These are phyloP conservation scores for Neonectria neomacrospora DNA, from an alignment of 2,329 filamentous ascomycete genomes.

Conservation along the genomic window DNA sequence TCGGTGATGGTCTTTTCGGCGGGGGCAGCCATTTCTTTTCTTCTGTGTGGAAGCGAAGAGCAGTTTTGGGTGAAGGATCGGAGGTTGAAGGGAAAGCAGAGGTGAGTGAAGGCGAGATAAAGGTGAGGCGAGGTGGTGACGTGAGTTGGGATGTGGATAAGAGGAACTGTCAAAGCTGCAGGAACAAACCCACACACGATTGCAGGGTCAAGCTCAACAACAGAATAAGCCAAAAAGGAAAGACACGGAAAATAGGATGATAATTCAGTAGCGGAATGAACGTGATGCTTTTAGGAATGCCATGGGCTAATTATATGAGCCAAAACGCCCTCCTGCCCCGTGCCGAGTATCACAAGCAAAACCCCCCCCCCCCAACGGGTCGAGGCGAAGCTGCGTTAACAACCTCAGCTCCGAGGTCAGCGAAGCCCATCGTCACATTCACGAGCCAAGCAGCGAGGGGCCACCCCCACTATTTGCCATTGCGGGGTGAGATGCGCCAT, in stretches of 20 bases:
- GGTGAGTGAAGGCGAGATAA: not conserved
- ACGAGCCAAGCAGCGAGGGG: slow-evolving; percentile 1
- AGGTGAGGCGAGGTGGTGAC: slow-evolving; percentile 4
- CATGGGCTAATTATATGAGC: not conserved
- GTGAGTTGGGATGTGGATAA: slow-evolving; percentile 9
- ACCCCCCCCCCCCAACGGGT: not conserved
- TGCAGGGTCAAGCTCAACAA: not conserved
- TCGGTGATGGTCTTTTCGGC: slow-evolving; percentile 72
- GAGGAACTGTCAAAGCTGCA: slow-evolving; percentile 6
- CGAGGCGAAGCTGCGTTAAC: not conserved
- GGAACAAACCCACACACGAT: slow-evolving; percentile 6
- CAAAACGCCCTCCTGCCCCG: not conserved
- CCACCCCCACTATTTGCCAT: slow-evolving; percentile 8
- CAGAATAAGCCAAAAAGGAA: not conserved
- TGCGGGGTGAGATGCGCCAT: slow-evolving; percentile 9
- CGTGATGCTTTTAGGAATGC: not conserved
- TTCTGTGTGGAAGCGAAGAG: not conserved
- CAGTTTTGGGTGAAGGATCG: slow-evolving; percentile 37
- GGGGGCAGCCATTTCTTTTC: slow-evolving; percentile 74
- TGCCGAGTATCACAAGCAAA: slow-evolving; percentile 18
- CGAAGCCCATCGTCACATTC: slow-evolving; percentile 2
- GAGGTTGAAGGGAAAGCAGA: not conserved
- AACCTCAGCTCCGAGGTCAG: slow-evolving; percentile 18
- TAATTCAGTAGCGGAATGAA: not conserved
- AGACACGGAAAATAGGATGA: not conserved